phyloP scores from a whole-genome alignment of 2,329 filamentous ascomycete species.

The Colletotrichum sp. region DNA sequence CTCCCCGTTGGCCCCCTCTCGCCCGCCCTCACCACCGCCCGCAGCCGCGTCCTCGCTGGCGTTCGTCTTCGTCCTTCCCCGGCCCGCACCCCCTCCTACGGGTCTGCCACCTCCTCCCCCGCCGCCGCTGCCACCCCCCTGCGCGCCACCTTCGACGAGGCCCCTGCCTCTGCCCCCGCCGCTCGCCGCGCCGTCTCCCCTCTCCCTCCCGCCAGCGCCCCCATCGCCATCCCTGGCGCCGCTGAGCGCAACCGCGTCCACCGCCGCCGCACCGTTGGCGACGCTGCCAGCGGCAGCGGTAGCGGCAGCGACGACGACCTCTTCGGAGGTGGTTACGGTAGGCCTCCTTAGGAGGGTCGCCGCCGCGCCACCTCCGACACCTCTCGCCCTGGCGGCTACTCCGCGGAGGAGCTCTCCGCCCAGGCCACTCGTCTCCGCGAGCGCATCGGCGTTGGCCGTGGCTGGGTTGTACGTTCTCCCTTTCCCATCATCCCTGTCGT shows the following conservation, averaged over 20 bases:
- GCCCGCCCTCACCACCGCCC: too few relatives aligned
- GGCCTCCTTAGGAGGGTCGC: slow-evolving; percentile 4
- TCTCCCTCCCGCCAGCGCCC: background rate
- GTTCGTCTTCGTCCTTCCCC: too few relatives aligned
- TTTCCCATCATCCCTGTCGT: too few relatives aligned
- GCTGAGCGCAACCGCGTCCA: background rate
- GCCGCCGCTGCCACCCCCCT: too few relatives aligned
- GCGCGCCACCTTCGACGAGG: too few relatives aligned
- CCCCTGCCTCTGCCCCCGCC: too few relatives aligned
- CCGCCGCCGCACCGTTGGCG: background rate
- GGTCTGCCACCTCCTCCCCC: too few relatives aligned
- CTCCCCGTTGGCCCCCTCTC: too few relatives aligned
- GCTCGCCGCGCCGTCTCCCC: background rate
- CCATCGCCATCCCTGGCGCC: background rate
- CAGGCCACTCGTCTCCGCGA: background rate
- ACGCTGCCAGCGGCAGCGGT: background rate
- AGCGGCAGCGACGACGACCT: background rate
- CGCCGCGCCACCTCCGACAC: slow-evolving; percentile 13
- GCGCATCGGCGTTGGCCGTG: background rate
- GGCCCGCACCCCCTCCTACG: too few relatives aligned
- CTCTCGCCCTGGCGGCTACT: slow-evolving; percentile 3
- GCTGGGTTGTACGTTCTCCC: background rate
- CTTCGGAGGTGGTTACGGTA: background rate
- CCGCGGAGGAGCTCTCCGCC: background rate
- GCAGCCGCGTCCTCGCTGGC: too few relatives aligned